phyloP scores from a whole-genome alignment of 306 rosid species.

The Rosa persica region DNA sequence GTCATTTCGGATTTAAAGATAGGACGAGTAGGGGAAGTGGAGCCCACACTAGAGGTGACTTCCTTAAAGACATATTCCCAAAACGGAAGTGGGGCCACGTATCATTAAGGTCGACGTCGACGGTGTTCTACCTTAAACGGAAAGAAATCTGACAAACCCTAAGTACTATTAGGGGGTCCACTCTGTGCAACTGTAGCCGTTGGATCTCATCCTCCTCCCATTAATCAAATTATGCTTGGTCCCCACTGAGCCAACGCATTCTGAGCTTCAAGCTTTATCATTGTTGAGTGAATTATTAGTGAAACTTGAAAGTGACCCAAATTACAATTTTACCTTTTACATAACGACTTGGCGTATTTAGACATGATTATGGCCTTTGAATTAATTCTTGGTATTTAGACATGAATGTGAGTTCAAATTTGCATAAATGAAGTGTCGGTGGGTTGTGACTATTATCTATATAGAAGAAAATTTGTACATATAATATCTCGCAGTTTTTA shows the following conservation, averaged over 20 bases:
- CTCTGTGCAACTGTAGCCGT: conserved; percentile 28
- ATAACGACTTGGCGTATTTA: not conserved
- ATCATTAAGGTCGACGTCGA: conserved; percentile 52
- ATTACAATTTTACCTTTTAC: not conserved
- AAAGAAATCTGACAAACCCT: conserved; percentile 37
- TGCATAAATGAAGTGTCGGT: not conserved
- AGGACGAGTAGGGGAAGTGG: not conserved
- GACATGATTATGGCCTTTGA: not conserved
- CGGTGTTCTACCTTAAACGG: conserved; percentile 45
- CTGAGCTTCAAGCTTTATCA: not conserved
- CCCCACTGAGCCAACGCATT: conserved; percentile 29
- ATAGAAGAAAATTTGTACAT: not conserved
- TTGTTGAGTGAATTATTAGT: not conserved
- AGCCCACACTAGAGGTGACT: conserved; percentile 44
- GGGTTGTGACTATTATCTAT: no score
- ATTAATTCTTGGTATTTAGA: not conserved
- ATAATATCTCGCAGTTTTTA: not conserved
- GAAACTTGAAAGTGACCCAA: not conserved
- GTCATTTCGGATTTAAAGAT: not conserved
- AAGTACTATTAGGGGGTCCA: conserved; percentile 30
- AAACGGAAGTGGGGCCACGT: conserved; percentile 52
- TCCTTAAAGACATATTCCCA: conserved; percentile 39
- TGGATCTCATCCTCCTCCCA: conserved; percentile 1
- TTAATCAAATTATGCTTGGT: not conserved
- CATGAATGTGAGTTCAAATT: not conserved